Evolutionary conservation across 2,329 filamentous ascomycete species (phyloP).

Genomic region (Colletotrichum tamarilloi): DNA sequence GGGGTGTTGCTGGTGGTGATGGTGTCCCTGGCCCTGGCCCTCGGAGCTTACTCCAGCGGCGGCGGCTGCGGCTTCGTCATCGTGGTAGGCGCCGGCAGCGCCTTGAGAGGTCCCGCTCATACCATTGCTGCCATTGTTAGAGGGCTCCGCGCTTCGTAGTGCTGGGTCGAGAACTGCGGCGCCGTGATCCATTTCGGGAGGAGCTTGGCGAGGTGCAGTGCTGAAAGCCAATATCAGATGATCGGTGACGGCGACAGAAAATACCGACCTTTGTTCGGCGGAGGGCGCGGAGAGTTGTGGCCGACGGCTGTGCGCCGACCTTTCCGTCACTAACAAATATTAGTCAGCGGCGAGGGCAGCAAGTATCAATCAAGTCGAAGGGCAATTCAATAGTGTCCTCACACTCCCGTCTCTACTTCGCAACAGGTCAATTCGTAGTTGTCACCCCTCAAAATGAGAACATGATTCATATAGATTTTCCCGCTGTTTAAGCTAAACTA

Average conservation of each 20-base stretch:
- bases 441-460: not conserved
- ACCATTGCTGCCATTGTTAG: not conserved
- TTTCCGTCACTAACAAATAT: slow-evolving; percentile 26
- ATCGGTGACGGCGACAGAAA: slow-evolving; percentile 31
- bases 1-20: not conserved
- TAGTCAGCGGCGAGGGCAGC: slow-evolving; percentile 13
- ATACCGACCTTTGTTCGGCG: slow-evolving; percentile 29
- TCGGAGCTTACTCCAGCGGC: not conserved
- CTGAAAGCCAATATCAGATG: slow-evolving; percentile 25
- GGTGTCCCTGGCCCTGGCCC: slow-evolving; percentile 10
- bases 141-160: slow-evolving; percentile 18
- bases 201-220: slow-evolving; percentile 12
- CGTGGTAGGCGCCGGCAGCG: not conserved
- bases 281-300: not conserved
- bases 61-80: slow-evolving; percentile 1
- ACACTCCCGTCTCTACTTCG: not conserved
- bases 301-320: slow-evolving; percentile 25
- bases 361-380: not conserved
- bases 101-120: not conserved
- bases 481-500: not conserved
- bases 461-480: not conserved
- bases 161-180: slow-evolving; percentile 33
- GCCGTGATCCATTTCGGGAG: slow-evolving; percentile 28
- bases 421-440: not conserved
- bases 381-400: not conserved